phyloP scores from a whole-genome alignment of 306 rosid genomes.

The Vigna nakashimae region DNA sequence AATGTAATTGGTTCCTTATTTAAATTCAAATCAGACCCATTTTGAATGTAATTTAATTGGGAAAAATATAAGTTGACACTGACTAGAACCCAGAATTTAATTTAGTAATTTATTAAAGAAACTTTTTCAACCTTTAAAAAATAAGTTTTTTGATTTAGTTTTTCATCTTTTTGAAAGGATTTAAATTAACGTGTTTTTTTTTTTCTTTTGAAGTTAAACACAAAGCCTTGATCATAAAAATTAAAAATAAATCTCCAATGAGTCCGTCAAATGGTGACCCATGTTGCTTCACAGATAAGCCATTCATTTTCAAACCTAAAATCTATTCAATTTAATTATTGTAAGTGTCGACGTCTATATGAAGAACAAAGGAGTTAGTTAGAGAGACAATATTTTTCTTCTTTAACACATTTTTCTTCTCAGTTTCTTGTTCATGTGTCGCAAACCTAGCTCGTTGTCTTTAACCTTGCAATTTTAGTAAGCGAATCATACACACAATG shows the following conservation, averaged over 20 bases:
- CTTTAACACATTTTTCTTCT: conserved; percentile 32
- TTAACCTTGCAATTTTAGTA: conserved; percentile 50
- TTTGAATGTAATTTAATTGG: background rate
- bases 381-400: conserved; percentile 41
- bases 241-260: background rate
- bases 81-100: background rate
- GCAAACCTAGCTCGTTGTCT: conserved; percentile 39
- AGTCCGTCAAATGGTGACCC: background rate
- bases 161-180: too few species aligned
- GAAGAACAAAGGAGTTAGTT: conserved; percentile 44
- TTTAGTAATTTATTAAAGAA: background rate
- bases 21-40: background rate
- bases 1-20: conserved; percentile 18
- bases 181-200: too few species aligned
- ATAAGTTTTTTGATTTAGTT: too few species aligned
- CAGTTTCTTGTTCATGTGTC: conserved; percentile 36
- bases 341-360: conserved; percentile 50
- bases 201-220: too few species aligned
- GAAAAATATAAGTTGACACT: conserved; percentile 3
- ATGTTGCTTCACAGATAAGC: conserved; percentile 50
- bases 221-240: too few species aligned
- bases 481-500: conserved; percentile 53
- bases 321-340: conserved; percentile 43
- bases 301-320: conserved; percentile 60
- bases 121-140: too few species aligned